Percentiles rank a stretch among this genome's conserved stretches.
phyloP scores from a whole-genome alignment of 352 stramenopile species.

The Pythium dissimile region DNA sequence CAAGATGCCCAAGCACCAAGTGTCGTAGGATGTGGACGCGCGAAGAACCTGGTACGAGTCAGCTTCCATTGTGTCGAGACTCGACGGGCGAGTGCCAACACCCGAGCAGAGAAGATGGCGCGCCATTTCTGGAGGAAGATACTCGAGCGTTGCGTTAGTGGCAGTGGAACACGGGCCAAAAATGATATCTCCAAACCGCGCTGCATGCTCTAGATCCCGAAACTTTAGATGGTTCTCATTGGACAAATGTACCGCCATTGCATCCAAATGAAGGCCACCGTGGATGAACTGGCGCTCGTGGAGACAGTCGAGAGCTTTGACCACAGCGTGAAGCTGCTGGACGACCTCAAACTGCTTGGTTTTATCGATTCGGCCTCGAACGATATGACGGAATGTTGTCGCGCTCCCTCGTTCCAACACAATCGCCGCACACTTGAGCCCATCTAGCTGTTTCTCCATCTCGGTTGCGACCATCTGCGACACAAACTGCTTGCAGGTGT shows the following conservation, averaged over 20 bases:
- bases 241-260: constrained; percentile 32
- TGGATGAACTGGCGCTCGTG: constrained; percentile 52
- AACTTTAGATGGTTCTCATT: constrained; percentile 43
- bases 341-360: constrained; percentile 27
- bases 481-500: constrained; percentile 26
- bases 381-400: constrained; percentile 38
- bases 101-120: constrained; percentile 29
- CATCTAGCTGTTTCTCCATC: constrained; percentile 21
- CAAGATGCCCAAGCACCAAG: constrained; percentile 59
- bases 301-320: constrained; percentile 38
- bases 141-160: constrained; percentile 27
- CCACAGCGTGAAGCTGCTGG: constrained; percentile 34
- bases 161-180: neutral
- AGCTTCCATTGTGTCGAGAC: constrained; percentile 5
- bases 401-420: constrained; percentile 37
- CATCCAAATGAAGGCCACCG: constrained; percentile 41
- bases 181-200: constrained; percentile 26
- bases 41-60: constrained; percentile 20
- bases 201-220: constrained; percentile 43
- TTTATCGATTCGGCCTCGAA: constrained; percentile 30
- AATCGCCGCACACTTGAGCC: constrained; percentile 44
- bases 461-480: constrained; percentile 31
- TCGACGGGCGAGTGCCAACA: constrained; percentile 1
- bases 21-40: constrained; percentile 39
- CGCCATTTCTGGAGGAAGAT: constrained; percentile 46